These are phyloP conservation scores for Fomitopsis palustris DNA, from an alignment of 1,284 basidiomycete genomes.

Conservation along the genomic window DNA sequence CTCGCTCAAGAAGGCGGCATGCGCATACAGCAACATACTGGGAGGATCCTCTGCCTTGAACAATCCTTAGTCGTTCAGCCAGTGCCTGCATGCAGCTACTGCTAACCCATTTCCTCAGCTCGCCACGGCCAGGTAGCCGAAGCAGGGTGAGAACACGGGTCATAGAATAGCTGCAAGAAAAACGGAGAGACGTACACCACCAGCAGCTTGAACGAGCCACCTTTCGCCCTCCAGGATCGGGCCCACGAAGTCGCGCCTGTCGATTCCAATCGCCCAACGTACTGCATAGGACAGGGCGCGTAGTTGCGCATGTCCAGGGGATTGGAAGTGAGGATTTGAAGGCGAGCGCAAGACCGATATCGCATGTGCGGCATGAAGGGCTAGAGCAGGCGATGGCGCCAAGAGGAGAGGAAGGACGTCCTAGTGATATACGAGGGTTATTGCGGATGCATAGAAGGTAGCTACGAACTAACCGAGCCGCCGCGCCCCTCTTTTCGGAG, in stretches of 20 bases:
- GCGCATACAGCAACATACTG: slow-evolving; percentile 69
- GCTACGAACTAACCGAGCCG: slow-evolving; percentile 53
- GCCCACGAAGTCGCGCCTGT: slow-evolving; percentile 52
- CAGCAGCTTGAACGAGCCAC: slow-evolving; percentile 80
- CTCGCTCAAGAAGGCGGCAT: slow-evolving; percentile 67
- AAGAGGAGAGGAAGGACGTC: slow-evolving; percentile 72
- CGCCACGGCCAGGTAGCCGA: neutral
- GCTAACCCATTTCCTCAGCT: neutral
- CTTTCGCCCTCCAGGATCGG: slow-evolving; percentile 65
- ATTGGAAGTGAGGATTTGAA: slow-evolving; percentile 38
- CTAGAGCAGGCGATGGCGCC: slow-evolving; percentile 57
- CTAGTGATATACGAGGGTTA: slow-evolving; percentile 30
- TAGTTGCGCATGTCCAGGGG: slow-evolving; percentile 58
- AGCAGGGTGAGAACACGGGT: neutral
- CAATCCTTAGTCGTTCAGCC: slow-evolving; percentile 15
- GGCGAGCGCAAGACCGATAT: slow-evolving; percentile 30
- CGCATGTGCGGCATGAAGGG: slow-evolving; percentile 58
- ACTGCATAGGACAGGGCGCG: slow-evolving; percentile 62
- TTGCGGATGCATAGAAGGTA: neutral
- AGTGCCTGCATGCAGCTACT: neutral
- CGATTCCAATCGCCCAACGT: slow-evolving; percentile 70
- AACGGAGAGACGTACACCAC: slow-evolving; percentile 50
- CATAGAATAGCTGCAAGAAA: neutral
- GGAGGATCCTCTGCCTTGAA: slow-evolving; percentile 76
- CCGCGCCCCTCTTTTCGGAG: slow-evolving; percentile 77